Evolutionary conservation across 352 stramenopile genomes (phyloP), one percentile per base, ranked within the genome.

Genomic region (Phytophthora rubi): DNA sequence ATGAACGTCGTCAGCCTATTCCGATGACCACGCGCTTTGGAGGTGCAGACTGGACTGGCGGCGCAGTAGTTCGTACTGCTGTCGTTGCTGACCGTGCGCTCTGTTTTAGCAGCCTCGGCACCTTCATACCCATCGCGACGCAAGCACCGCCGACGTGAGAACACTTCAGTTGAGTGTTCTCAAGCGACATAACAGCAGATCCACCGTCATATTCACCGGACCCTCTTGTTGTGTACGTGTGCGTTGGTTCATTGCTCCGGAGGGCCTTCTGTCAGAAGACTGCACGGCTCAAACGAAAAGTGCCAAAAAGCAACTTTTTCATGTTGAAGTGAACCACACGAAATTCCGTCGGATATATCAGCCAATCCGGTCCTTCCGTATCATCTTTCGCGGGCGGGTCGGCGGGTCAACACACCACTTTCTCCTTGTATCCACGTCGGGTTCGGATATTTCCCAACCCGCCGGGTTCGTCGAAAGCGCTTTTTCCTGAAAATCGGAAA

Each of bases 1-100:
- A 4, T 39, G 33, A 26, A 26, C 23, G 10, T 16, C 35, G 9
- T 15, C 35, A 42, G 15, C 16, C 55, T 64, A 65, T 52, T 74
- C 65, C 0, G 51, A 58, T 7, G 62, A 62, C 68, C 69, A 80
- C 15, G 57, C 60, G 30, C 56, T 77, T 42, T 69, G 63, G 28
- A 77, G 56, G 37, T 75, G 58, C 18, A 62, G 57, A 32, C 70
- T 68, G 8, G 73, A 68, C 37, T 75, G 55, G 13, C 62, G 61
- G 59, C 69, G 62, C 21, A 77, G 52, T 3, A 57, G 37, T 10
- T 70, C 69, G 23, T 70, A 74, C 33, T 80, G 64, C 30, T 70
- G 68, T 16, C 58, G 63, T 59, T 79, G 63, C n/a, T 76, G 72
- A 65, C 59, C 32, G 73, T 80, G 37, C 55, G 51, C 18, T 75